Percentiles rank a stretch among this genome's conserved stretches.
These are phyloP conservation scores for Xanthoconium purpureum DNA, from an alignment of 768 basidiomycete genomes.

Conservation along the genomic window DNA sequence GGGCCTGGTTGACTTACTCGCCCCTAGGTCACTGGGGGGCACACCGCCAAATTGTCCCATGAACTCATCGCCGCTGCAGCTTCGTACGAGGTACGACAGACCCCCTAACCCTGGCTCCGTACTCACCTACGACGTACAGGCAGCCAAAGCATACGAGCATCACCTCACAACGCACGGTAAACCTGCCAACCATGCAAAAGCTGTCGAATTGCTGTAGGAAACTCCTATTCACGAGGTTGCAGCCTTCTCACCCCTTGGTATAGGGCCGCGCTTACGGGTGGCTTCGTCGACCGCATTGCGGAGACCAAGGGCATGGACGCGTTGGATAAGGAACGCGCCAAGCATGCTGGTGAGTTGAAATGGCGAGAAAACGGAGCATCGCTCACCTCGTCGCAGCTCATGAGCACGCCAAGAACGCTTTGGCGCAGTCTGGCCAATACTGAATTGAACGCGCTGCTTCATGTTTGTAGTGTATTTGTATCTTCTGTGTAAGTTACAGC, in stretches of 20 bases:
- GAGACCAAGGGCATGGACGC: constrained; percentile 28
- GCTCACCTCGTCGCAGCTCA: constrained; percentile 16
- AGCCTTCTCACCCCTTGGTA: neutral
- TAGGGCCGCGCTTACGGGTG: constrained; percentile 29
- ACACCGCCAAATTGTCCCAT: constrained; percentile 24
- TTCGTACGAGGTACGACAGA: constrained; percentile 21
- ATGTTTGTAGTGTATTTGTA: constrained; percentile 11
- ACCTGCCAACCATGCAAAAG: constrained; percentile 24
- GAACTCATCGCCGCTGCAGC: constrained; percentile 29
- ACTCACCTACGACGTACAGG: constrained; percentile 19
- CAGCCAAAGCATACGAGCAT: constrained; percentile 29
- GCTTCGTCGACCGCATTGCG: constrained; percentile 20
- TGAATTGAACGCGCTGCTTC: constrained; percentile 2
- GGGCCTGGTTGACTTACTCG: neutral
- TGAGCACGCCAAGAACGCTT: neutral
- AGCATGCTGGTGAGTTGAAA: constrained; percentile 20
- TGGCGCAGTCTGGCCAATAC: constrained; percentile 15
- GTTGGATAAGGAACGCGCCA: constrained; percentile 17
- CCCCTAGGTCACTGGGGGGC: constrained; percentile 15
- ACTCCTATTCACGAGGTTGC: neutral
- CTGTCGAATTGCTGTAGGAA: constrained; percentile 25
- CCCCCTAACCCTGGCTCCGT: neutral
- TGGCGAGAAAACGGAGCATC: neutral
- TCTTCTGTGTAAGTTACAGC: constrained; percentile 41
- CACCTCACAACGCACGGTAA: constrained; percentile 18